Evolutionary conservation across 371 early-diverging fungal genomes (phyloP), one percentile per base, ranked within the genome.

Genomic region (Lichtheimia corymbifera): DNA sequence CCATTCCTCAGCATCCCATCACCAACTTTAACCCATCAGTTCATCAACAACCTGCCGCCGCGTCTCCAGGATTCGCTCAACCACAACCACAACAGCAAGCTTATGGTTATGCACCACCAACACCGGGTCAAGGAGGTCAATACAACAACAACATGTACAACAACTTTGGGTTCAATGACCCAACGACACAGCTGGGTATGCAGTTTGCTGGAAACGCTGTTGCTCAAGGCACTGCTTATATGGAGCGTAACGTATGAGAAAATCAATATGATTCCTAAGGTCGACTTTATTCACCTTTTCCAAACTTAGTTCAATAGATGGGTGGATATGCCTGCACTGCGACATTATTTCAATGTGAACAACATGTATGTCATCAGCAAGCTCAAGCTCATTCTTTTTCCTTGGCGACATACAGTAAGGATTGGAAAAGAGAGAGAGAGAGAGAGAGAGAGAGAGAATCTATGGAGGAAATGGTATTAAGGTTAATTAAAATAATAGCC

Each of bases 301-400:
- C 11, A 35, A 9, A 11, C 7, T 11, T 35, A 93, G 95, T 83
- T 94, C 59, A 87, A 86, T 53, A 84, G 90, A 65, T 95, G 89
- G 78, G 82, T 98, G 35, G 92, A 93, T 69, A 81, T 96, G 69
- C 84, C 88, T 20, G 88, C 86, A 60, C 76, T 98, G 47, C 92
- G 93, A 78, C 91, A 90, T 61, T 99, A 98, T 77, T 99, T 98
- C 71, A 93, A 97, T 67, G 97, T 99, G 50, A 93, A 91, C 72
- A 98, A 98, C 76, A 75, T 84, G 20, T 98, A 97, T 68, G 96
- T 99, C 15, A 69, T 94, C 28, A 85, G 82, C 59, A 99, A 99
- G 77, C 74, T 98, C 6, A 75, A 82, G 24, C 69, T 95, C 27
- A 79, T 99, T 14, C 62, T 97, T 53, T 97, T 97, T 69, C 99